These are phyloP conservation scores for Phalaenopsis equestris DNA, from an alignment of 106 monocot species.

Conservation along the genomic window DNA sequence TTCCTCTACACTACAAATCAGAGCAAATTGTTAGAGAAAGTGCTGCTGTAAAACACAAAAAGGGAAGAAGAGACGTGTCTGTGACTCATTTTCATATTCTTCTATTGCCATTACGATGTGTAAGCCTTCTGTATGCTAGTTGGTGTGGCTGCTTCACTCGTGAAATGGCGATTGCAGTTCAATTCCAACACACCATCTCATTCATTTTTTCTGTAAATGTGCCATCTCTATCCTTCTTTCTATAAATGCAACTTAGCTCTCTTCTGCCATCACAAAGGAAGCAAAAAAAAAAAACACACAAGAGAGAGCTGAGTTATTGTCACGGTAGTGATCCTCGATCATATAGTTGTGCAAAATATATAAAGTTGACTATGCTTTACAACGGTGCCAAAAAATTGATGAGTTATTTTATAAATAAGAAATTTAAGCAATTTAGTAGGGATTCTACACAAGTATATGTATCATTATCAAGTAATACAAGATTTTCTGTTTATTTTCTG, in stretches of 20 bases:
- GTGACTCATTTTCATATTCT: neutral
- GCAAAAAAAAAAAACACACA: too few species aligned
- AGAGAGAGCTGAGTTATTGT: neutral
- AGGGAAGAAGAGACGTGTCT: neutral
- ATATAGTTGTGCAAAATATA: too few species aligned
- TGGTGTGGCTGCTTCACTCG: neutral
- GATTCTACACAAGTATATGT: too few species aligned
- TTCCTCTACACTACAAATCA: too few species aligned
- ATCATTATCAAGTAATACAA: too few species aligned
- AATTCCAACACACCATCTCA: slow-evolving; percentile 2
- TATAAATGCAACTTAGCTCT: neutral
- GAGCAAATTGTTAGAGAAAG: too few species aligned
- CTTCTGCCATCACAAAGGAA: neutral
- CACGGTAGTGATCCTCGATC: neutral
- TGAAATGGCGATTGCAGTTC: neutral
- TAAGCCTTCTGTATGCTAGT: neutral
- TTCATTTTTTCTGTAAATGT: neutral
- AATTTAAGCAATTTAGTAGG: too few species aligned
- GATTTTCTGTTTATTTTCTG: too few species aligned
- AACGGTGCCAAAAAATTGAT: too few species aligned
- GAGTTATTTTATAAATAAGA: too few species aligned
- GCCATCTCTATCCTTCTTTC: too few species aligned
- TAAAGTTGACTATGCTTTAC: too few species aligned
- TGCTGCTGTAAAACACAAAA: neutral
- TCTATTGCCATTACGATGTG: neutral